These are phyloP conservation scores for Bassia scoparia DNA, from an alignment of 148 eudicot genomes.

Conservation along the genomic window DNA sequence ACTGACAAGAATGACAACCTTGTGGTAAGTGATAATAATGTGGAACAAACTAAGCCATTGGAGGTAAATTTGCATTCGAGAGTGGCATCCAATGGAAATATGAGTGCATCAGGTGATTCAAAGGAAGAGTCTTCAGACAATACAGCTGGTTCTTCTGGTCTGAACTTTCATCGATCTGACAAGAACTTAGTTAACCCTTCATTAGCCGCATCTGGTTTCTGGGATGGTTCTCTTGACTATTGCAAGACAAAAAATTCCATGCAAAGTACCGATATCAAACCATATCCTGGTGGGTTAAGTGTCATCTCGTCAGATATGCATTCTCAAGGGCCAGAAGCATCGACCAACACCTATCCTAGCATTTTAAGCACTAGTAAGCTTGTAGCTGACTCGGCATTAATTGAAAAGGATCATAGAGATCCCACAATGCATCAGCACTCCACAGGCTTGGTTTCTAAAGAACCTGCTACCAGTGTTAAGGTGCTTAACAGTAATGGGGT, in stretches of 20 bases:
- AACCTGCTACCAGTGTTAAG: slow-evolving; percentile 23
- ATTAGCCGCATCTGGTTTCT: slow-evolving; percentile 56
- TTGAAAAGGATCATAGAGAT: slow-evolving; percentile 24
- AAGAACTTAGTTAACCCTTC: slow-evolving; percentile 47
- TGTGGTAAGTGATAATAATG: slow-evolving; percentile 20
- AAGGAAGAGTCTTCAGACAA: slow-evolving; percentile 26
- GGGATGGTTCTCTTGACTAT: slow-evolving; percentile 59
- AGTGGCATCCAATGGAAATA: slow-evolving; percentile 21
- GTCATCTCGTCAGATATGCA: slow-evolving; percentile 18
- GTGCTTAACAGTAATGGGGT: slow-evolving; percentile 13
- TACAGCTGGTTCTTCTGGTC: slow-evolving; percentile 37
- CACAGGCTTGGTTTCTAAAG: slow-evolving; percentile 16
- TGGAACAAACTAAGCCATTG: slow-evolving; percentile 26
- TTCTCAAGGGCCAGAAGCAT: slow-evolving; percentile 20
- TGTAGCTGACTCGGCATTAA: slow-evolving; percentile 20
- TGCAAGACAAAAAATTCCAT: slow-evolving; percentile 28
- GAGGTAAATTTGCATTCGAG: slow-evolving; percentile 20
- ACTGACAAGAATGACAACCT: slow-evolving; percentile 27
- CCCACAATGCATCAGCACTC: slow-evolving; percentile 25
- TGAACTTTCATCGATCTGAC: slow-evolving; percentile 30
- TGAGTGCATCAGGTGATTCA: slow-evolving; percentile 16
- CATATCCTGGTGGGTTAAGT: slow-evolving; percentile 24
- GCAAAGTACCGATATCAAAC: slow-evolving; percentile 26
- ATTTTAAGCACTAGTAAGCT: slow-evolving; percentile 30
- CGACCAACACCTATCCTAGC: slow-evolving; percentile 26